Evolutionary conservation across 176 grass and related monocot genomes (phyloP).

Genomic region (Musa beccarii): DNA sequence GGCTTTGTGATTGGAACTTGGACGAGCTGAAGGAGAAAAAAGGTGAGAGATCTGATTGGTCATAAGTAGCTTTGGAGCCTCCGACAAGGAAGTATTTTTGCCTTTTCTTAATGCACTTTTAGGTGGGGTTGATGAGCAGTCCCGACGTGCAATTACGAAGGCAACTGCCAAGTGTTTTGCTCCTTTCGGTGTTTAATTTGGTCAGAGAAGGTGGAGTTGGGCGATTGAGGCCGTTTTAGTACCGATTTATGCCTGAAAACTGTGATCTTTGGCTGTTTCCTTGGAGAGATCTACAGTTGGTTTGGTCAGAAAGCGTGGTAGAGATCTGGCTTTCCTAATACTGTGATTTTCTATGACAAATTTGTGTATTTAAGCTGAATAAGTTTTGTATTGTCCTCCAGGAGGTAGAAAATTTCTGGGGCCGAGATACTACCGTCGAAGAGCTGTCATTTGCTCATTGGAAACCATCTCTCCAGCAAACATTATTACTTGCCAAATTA

Average conservation of each 20-base stretch:
- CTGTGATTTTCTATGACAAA: too few relatives aligned
- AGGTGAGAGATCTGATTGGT: background rate
- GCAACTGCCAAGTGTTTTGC: background rate
- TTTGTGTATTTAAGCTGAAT: background rate
- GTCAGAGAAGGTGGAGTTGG: background rate
- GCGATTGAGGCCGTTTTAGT: background rate
- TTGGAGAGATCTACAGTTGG: background rate
- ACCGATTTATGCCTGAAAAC: background rate
- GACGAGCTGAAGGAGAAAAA: background rate
- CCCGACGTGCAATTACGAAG: background rate
- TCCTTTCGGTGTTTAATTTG: background rate
- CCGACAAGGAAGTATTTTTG: conserved; percentile 4
- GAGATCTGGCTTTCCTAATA: background rate
- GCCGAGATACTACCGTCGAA: background rate
- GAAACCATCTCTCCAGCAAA: background rate
- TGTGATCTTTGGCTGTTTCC: background rate
- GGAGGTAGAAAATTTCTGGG: background rate
- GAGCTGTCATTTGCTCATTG: background rate
- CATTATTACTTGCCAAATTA: background rate
- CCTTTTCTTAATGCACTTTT: background rate
- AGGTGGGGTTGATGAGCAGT: background rate
- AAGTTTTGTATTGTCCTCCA: background rate
- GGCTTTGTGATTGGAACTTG: background rate
- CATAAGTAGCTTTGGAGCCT: background rate
- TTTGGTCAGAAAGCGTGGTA: background rate